Percentiles rank a stretch among this genome's conserved stretches.
phyloP scores from a whole-genome alignment of 306 rosid genomes.

The Sesbania bispinosa region DNA sequence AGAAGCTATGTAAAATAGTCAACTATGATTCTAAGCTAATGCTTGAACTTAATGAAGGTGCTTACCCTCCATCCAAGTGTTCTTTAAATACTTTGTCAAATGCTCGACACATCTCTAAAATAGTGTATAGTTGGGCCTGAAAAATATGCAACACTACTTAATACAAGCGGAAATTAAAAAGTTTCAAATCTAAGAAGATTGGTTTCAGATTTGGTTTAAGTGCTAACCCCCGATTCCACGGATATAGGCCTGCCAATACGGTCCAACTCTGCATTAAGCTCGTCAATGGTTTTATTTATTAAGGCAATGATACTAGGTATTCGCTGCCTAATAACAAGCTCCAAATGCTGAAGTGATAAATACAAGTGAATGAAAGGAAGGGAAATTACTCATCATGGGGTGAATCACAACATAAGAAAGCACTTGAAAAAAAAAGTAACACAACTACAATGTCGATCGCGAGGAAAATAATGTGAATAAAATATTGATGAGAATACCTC shows the following conservation, averaged over 20 bases:
- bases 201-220: slow-evolving; percentile 20
- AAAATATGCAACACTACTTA: slow-evolving; percentile 11
- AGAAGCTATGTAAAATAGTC: background rate
- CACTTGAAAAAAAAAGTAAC: background rate
- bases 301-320: slow-evolving; percentile 79
- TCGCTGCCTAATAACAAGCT: slow-evolving; percentile 69
- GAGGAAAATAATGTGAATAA: background rate
- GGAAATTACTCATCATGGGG: slow-evolving; percentile 3
- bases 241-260: slow-evolving; percentile 87
- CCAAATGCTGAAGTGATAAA: slow-evolving; percentile 59
- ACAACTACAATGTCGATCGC: background rate
- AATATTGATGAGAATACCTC: slow-evolving; percentile 40
- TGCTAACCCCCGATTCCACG: slow-evolving; percentile 77
- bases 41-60: too few species aligned
- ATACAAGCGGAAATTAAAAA: background rate
- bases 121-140: slow-evolving; percentile 86
- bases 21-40: background rate
- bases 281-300: slow-evolving; percentile 81
- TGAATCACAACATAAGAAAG: background rate
- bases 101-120: slow-evolving; percentile 90
- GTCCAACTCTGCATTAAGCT: slow-evolving; percentile 89
- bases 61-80: slow-evolving; percentile 96
- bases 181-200: slow-evolving; percentile 1
- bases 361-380: background rate
- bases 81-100: slow-evolving; percentile 92